These are phyloP conservation scores for Dactylellina parvicollis DNA, from an alignment of 2,329 filamentous ascomycete species.

Conservation along the genomic window DNA sequence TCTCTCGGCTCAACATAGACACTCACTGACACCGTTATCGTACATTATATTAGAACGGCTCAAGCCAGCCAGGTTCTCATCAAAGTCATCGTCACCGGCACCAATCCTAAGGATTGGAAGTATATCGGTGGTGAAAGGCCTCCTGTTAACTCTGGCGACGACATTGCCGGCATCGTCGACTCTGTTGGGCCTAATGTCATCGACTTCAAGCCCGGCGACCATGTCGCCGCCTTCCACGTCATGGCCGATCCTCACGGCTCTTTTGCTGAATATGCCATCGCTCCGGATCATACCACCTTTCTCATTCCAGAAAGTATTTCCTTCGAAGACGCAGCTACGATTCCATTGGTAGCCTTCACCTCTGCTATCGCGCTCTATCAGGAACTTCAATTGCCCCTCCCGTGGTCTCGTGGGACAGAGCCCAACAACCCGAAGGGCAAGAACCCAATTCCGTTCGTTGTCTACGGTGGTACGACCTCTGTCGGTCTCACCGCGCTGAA, in stretches of 20 bases:
- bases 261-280: constrained; percentile 64
- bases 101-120: constrained; percentile 65
- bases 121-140: not conserved
- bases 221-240: constrained; percentile 68
- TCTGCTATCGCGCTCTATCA: constrained; percentile 66
- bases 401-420: constrained; percentile 62
- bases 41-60: constrained; percentile 23
- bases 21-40: not conserved
- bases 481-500: constrained; percentile 49
- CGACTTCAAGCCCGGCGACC: constrained; percentile 69
- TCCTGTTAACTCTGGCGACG: constrained; percentile 65
- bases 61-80: constrained; percentile 62
- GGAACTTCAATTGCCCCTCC: constrained; percentile 64
- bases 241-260: constrained; percentile 56
- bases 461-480: constrained; percentile 62
- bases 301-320: constrained; percentile 61
- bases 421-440: constrained; percentile 55
- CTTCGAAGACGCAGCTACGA: constrained; percentile 68
- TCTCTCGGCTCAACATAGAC: not conserved
- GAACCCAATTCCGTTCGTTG: constrained; percentile 61
- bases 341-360: constrained; percentile 69
- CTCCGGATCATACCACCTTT: constrained; percentile 62
- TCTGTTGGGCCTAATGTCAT: constrained; percentile 67
- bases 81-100: constrained; percentile 63
- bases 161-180: constrained; percentile 68